Percentiles rank a stretch among this genome's conserved stretches.
These are phyloP conservation scores for Cairneyella variabilis DNA, from an alignment of 495 filamentous ascomycete genomes.

Conservation along the genomic window DNA sequence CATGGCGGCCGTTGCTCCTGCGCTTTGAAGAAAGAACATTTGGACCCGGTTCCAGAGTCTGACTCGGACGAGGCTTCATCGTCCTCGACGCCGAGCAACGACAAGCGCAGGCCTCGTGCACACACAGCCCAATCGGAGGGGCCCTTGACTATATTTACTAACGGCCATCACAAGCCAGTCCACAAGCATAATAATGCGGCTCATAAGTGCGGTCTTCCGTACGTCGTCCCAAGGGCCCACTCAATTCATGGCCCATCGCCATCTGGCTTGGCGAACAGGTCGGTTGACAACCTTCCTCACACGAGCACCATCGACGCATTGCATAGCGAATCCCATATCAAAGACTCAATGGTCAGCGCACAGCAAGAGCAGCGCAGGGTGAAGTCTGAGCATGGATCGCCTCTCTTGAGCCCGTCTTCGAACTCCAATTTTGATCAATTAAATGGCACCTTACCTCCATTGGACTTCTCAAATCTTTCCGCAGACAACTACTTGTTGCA, in stretches of 20 bases:
- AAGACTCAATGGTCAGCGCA: constrained; percentile 41
- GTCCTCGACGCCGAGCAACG: constrained; percentile 44
- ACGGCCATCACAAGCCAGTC: constrained; percentile 90
- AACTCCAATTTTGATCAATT: constrained; percentile 57
- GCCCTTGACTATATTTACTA: constrained; percentile 78
- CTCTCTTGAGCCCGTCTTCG: constrained; percentile 50
- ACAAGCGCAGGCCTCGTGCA: constrained; percentile 61
- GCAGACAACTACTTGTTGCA: constrained; percentile 51
- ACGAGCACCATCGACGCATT: constrained; percentile 33
- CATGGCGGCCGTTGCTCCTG: constrained; percentile 92
- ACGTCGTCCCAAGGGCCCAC: constrained; percentile 71
- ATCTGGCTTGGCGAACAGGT: constrained; percentile 55
- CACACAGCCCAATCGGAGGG: constrained; percentile 82
- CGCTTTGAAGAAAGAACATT: constrained; percentile 83
- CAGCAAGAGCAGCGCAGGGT: constrained; percentile 49
- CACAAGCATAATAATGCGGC: constrained; percentile 85
- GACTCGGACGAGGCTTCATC: constrained; percentile 47
- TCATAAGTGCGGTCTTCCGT: constrained; percentile 77
- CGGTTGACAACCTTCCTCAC: constrained; percentile 64
- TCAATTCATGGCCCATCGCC: constrained; percentile 55
- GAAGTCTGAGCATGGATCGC: constrained; percentile 71
- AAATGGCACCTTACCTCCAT: constrained; percentile 58
- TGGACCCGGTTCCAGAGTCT: constrained; percentile 71
- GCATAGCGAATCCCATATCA: constrained; percentile 36
- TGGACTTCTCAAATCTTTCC: constrained; percentile 53